phyloP scores from a whole-genome alignment of 2,329 filamentous ascomycete species.

The Aspergillus awamori region DNA sequence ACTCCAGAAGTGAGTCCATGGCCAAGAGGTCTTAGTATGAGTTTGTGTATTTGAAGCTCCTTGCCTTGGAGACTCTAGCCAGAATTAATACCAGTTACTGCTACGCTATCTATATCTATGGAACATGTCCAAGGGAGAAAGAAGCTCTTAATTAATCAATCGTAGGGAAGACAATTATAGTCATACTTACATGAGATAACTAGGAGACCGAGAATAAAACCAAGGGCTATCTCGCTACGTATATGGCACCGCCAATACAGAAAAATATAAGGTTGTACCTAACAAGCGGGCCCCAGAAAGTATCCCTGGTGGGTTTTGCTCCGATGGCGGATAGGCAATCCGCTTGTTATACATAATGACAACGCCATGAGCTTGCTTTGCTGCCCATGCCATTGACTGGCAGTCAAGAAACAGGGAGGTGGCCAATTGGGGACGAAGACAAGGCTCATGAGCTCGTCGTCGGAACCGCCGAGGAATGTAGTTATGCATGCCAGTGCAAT shows the following conservation, averaged over 20 bases:
- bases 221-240: too few species aligned
- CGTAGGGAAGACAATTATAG: too few species aligned
- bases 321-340: not conserved
- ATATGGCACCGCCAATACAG: too few species aligned
- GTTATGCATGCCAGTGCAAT: not conserved
- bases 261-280: too few species aligned
- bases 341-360: not conserved
- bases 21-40: not conserved
- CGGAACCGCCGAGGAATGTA: not conserved
- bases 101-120: not conserved
- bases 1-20: not conserved
- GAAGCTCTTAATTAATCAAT: not conserved
- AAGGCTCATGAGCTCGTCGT: not conserved
- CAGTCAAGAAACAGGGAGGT: not conserved
- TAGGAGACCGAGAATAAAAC: too few species aligned
- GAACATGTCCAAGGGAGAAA: not conserved
- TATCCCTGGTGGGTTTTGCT: too few species aligned
- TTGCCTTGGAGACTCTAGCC: not conserved
- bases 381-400: not conserved
- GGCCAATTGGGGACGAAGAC: not conserved
- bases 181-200: too few species aligned
- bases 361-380: not conserved
- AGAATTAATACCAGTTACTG: not conserved
- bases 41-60: not conserved
- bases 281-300: too few species aligned